phyloP scores from a whole-genome alignment of 2,329 filamentous ascomycete genomes.

The Microcyclosporella mali region DNA sequence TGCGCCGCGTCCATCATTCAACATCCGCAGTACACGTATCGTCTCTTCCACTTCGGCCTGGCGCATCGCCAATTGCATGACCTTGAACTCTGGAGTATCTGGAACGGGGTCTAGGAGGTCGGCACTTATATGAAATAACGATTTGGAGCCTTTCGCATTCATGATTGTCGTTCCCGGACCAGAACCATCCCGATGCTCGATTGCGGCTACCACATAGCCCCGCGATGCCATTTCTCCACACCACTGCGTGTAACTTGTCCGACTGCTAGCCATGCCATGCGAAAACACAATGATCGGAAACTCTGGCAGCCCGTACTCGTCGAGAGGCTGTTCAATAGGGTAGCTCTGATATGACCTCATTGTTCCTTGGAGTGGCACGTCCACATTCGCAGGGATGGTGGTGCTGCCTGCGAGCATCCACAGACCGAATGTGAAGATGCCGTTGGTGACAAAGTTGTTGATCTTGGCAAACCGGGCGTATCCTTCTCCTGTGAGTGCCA shows the following conservation, averaged over 20 bases:
- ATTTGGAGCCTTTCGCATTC: constrained; percentile 29
- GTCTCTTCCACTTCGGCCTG: constrained; percentile 44
- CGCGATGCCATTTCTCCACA: constrained; percentile 42
- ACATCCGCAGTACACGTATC: constrained; percentile 35
- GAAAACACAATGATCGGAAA: constrained; percentile 43
- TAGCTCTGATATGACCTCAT: constrained; percentile 17
- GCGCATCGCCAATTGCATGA: constrained; percentile 39
- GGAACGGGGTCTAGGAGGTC: constrained; percentile 29
- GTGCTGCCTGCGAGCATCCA: constrained; percentile 39
- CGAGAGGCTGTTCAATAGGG: constrained; percentile 20
- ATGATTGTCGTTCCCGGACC: constrained; percentile 41
- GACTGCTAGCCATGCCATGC: constrained; percentile 42
- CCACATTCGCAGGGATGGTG: constrained; percentile 39
- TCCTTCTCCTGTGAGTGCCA: constrained; percentile 39
- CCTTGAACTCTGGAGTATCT: constrained; percentile 34
- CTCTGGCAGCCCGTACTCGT: constrained; percentile 27
- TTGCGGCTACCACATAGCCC: constrained; percentile 41
- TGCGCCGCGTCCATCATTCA: constrained; percentile 35
- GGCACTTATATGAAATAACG: constrained; percentile 35
- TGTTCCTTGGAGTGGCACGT: constrained; percentile 36
- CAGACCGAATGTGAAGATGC: constrained; percentile 36
- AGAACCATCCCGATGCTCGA: constrained; percentile 45
- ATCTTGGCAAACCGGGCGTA: constrained; percentile 40
- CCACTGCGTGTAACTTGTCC: constrained; percentile 43
- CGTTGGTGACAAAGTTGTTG: constrained; percentile 32